Evolutionary conservation across 495 filamentous ascomycete species (phyloP).

Genomic region (Penicillium parvum): DNA sequence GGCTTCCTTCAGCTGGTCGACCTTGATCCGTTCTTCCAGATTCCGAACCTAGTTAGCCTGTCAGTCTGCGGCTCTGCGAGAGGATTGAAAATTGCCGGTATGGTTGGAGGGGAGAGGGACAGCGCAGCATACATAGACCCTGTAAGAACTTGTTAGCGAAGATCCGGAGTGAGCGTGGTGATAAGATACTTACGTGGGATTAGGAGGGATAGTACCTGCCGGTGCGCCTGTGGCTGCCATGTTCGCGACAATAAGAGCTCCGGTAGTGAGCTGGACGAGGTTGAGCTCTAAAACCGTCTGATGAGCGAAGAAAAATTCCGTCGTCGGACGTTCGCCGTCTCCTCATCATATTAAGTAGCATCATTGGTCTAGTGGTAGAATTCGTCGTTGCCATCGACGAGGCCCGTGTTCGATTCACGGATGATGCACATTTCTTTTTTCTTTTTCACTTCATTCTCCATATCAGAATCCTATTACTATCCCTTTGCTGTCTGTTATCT

Average conservation of each 20-base stretch:
- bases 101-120: constrained; percentile 14
- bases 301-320: neutral
- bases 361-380: constrained; percentile 59
- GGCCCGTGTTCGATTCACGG: constrained; percentile 57
- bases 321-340: no score
- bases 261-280: constrained; percentile 12
- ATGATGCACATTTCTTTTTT: constrained; percentile 42
- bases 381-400: constrained; percentile 58
- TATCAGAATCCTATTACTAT: neutral
- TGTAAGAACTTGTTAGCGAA: constrained; percentile 27
- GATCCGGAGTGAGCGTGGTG: neutral
- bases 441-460: constrained; percentile 14
- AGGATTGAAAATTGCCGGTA: constrained; percentile 10
- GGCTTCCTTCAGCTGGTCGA: constrained; percentile 68
- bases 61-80: constrained; percentile 15
- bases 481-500: neutral
- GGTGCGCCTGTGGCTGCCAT: constrained; percentile 37
- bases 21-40: constrained; percentile 88
- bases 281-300: constrained; percentile 16
- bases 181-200: constrained; percentile 42
- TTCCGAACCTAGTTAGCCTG: constrained; percentile 65
- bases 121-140: constrained; percentile 49
- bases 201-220: constrained; percentile 33
- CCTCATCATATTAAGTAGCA: constrained; percentile 31
- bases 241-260: constrained; percentile 30